Evolutionary conservation across 2,329 filamentous ascomycete genomes (phyloP).

Genomic region (Fusarium pseudonygamai): DNA sequence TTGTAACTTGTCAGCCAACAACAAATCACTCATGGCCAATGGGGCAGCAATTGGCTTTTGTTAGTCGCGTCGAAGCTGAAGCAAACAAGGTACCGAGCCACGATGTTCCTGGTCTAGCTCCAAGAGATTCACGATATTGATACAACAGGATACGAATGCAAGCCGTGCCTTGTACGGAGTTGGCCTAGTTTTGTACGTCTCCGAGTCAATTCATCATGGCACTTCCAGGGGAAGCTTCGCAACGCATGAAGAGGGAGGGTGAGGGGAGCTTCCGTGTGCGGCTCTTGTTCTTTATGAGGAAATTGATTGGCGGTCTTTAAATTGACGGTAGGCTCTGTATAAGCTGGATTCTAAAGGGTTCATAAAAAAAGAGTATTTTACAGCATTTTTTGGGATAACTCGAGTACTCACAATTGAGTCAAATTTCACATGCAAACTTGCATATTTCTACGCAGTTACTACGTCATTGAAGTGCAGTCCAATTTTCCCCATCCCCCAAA

Average conservation of each 20-base stretch:
- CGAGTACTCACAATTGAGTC: background rate
- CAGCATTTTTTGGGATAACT: background rate
- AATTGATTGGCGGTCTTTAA: constrained; percentile 12
- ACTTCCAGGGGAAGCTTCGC: constrained; percentile 22
- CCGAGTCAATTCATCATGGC: constrained; percentile 15
- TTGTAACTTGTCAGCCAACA: constrained; percentile 15
- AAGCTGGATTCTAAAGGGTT: background rate
- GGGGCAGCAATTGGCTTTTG: constrained; percentile 30
- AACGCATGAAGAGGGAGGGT: background rate
- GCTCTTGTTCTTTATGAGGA: constrained; percentile 21
- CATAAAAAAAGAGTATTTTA: background rate
- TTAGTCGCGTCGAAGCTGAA: constrained; percentile 6
- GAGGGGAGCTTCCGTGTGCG: constrained; percentile 20
- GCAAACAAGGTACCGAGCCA: constrained; percentile 1
- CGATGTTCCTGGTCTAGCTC: constrained; percentile 31
- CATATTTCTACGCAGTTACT: background rate
- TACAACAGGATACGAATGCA: constrained; percentile 10
- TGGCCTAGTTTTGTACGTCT: constrained; percentile 28
- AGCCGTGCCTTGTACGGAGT: constrained; percentile 19
- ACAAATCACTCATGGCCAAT: constrained; percentile 31
- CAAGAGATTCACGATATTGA: constrained; percentile 6
- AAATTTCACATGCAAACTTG: constrained; percentile 13
- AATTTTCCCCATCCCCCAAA: constrained; percentile 20
- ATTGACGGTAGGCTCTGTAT: background rate
- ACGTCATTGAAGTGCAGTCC: constrained; percentile 33